These are phyloP conservation scores for Pisolithus marmoratus DNA, from an alignment of 768 basidiomycete genomes.

Conservation along the genomic window DNA sequence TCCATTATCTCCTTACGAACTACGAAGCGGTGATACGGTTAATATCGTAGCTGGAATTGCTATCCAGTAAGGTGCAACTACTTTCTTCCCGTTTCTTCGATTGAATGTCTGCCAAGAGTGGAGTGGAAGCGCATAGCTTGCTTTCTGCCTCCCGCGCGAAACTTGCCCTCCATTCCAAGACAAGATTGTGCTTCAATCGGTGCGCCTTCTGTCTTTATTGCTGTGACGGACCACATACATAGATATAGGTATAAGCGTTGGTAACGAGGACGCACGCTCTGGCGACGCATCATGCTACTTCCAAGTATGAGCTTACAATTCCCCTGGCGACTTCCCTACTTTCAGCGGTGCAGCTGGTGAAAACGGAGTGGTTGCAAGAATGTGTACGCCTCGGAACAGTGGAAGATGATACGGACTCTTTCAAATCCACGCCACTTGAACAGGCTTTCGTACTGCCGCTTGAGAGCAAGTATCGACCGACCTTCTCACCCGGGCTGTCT, in stretches of 20 bases:
- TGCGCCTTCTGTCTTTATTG: conserved; percentile 19
- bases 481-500: conserved; percentile 46
- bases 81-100: not conserved
- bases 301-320: conserved; percentile 44
- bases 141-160: conserved; percentile 36
- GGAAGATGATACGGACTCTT: conserved; percentile 27
- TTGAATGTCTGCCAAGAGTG: conserved; percentile 29
- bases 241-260: conserved; percentile 49
- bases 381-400: conserved; percentile 46
- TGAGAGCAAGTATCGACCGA: conserved; percentile 52
- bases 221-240: not conserved
- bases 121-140: conserved; percentile 48
- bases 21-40: conserved; percentile 53
- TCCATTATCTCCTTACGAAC: conserved; percentile 30
- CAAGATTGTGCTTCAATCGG: conserved; percentile 51
- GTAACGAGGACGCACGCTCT: conserved; percentile 38
- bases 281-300: conserved; percentile 61
- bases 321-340: conserved; percentile 55
- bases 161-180: conserved; percentile 31
- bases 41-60: conserved; percentile 37
- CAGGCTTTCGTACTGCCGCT: conserved; percentile 44
- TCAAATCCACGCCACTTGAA: conserved; percentile 40
- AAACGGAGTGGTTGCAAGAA: conserved; percentile 61
- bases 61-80: conserved; percentile 38
- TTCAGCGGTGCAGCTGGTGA: conserved; percentile 53